Percentiles rank a stretch among this genome's conserved stretches.
phyloP scores from a whole-genome alignment of 2,329 filamentous ascomycete species.

The Pyricularia pennisetigena region DNA sequence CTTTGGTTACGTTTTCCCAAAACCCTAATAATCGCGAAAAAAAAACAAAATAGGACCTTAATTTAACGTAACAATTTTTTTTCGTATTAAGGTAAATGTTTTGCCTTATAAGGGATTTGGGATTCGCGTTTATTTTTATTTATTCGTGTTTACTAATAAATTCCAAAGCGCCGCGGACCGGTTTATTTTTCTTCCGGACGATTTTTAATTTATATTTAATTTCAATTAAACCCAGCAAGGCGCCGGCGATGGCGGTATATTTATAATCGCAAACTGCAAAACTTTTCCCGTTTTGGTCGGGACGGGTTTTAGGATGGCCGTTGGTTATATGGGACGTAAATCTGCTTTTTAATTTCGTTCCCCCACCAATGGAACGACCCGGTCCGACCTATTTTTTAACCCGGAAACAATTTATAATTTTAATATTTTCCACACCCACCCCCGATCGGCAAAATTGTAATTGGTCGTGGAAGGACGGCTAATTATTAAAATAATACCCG shows the following conservation, averaged over 20 bases:
- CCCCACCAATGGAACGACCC: background rate
- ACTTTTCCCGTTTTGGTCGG: constrained; percentile 46
- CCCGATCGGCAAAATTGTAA: constrained; percentile 36
- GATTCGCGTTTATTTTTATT: background rate
- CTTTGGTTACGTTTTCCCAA: background rate
- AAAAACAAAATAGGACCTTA: background rate
- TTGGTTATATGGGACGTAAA: constrained; percentile 29
- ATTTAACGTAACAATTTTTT: background rate
- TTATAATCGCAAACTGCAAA: constrained; percentile 42
- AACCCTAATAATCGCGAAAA: background rate
- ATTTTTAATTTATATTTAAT: constrained; percentile 38
- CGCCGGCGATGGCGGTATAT: constrained; percentile 33
- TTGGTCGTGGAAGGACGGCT: constrained; percentile 33
- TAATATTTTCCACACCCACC: constrained; percentile 39
- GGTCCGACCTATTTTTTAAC: background rate
- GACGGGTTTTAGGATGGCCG: constrained; percentile 36
- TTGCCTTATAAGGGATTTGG: background rate
- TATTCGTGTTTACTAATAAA: background rate
- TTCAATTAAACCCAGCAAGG: constrained; percentile 26
- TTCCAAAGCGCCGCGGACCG: constrained; percentile 28
- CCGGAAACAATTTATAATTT: constrained; percentile 32
- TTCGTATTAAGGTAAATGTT: background rate
- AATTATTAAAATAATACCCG: constrained; percentile 32
- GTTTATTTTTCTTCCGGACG: constrained; percentile 29
- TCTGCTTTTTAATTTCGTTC: background rate